These are phyloP conservation scores for Lactarius trivialis DNA, from an alignment of 768 basidiomycete genomes.

Conservation along the genomic window DNA sequence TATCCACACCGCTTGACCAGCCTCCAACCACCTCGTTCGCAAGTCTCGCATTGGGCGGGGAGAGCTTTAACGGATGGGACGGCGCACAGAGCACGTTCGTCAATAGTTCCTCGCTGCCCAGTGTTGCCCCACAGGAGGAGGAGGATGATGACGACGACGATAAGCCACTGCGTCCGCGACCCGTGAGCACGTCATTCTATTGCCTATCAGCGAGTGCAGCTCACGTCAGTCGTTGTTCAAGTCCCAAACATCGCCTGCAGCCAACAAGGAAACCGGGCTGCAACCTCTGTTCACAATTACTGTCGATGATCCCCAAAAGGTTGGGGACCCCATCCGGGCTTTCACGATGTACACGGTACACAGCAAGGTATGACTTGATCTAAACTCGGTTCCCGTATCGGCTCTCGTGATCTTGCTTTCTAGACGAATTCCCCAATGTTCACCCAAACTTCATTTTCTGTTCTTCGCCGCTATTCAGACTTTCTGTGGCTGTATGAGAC, in stretches of 20 bases:
- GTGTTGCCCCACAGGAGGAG: slow-evolving; percentile 8
- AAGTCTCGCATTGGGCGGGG: slow-evolving; percentile 44
- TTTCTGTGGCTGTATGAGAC: slow-evolving; percentile 96
- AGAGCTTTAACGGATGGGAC: slow-evolving; percentile 48
- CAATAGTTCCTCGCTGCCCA: slow-evolving; percentile 27
- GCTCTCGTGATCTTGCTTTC: not conserved
- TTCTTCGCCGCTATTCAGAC: slow-evolving; percentile 94
- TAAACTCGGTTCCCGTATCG: not conserved
- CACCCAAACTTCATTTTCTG: slow-evolving; percentile 81
- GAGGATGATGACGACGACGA: slow-evolving; percentile 32
- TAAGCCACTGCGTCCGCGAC: slow-evolving; percentile 26
- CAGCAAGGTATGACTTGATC: slow-evolving; percentile 54
- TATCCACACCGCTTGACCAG: slow-evolving; percentile 30
- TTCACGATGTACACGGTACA: slow-evolving; percentile 98
- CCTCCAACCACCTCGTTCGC: slow-evolving; percentile 31
- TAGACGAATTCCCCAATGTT: slow-evolving; percentile 84
- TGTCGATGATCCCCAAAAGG: slow-evolving; percentile 95
- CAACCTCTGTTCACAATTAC: slow-evolving; percentile 77
- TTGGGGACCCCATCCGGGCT: slow-evolving; percentile 90
- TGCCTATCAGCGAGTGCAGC: not conserved
- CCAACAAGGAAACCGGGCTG: slow-evolving; percentile 39
- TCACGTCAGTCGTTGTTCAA: slow-evolving; percentile 2
- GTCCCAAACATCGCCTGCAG: slow-evolving; percentile 12
- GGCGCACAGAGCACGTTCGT: slow-evolving; percentile 26
- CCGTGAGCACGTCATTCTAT: slow-evolving; percentile 25